Evolutionary conservation across 1,284 basidiomycete species (phyloP), one percentile per base, ranked within the genome.

Genomic region (Boletellus deceptivus): DNA sequence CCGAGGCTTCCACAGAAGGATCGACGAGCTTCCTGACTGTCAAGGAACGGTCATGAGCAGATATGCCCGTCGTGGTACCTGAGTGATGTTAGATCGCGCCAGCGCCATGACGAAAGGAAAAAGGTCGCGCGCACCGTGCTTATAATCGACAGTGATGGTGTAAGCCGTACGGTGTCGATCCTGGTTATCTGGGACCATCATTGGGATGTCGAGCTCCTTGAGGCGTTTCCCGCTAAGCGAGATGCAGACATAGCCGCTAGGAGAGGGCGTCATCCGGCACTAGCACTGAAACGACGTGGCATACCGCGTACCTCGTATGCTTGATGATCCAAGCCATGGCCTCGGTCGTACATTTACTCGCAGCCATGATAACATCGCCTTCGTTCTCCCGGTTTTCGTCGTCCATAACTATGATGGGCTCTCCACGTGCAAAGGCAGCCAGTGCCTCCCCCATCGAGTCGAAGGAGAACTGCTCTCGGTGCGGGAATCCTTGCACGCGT

Each of bases 291-390:
- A 33, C 4, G n/a, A 24, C 22, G 18, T 24, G 16, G 33, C 37
- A 36, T 6, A 41, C 9, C 4, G 70, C 83, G 53, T 55, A 94
- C 94, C 92, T 96, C 0, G 92, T 93, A 72, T 96, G 88, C 67
- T 89, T 87, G 69, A 99, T 94, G 80, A 99, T 91, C 93, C 93
- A 99, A 1, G 97, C 97, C 96, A 99, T 98, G 63, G 96, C 92
- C 71, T 97, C 90, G 0, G 92, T 92, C 18, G 93, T 93, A 58
- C 91, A 84, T 52, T 84, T 81, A 38, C 77, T 77, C 1, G 83
- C 94, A 14, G 94, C 83, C 62, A 93, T 86, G 65, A 97, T 91
- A 54, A 98, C 73, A 70, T 98, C 94, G 3, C 94, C 94, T 69
- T 98, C 94, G 67, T 97, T 98, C 75, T 98, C 94, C 56, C 95